Percentiles rank a stretch among this genome's conserved stretches.
Evolutionary conservation across 495 filamentous ascomycete species (phyloP).

Genomic region (Tuber indicum): DNA sequence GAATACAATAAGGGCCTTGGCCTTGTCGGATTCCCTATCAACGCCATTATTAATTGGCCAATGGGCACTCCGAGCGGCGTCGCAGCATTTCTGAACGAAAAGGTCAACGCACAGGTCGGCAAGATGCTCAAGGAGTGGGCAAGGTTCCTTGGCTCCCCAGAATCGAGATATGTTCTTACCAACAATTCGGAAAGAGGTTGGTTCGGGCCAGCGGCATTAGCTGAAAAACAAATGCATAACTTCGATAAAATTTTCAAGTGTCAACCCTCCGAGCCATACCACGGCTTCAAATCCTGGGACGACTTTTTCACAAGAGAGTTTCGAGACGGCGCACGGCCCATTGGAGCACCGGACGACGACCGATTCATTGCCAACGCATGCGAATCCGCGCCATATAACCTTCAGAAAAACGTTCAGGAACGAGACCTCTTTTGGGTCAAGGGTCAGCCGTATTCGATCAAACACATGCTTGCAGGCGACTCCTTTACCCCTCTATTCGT

Average conservation of each 20-base stretch:
- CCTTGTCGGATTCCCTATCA: conserved; percentile 62
- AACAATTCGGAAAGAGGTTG: conserved; percentile 49
- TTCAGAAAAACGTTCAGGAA: conserved; percentile 44
- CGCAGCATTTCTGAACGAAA: conserved; percentile 47
- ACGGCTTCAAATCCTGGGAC: conserved; percentile 68
- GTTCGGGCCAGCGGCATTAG: conserved; percentile 49
- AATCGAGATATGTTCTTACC: conserved; percentile 55
- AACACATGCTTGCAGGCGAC: conserved; percentile 58
- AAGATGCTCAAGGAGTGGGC: conserved; percentile 65
- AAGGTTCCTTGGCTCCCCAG: conserved; percentile 52
- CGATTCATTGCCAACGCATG: conserved; percentile 59
- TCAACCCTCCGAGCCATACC: conserved; percentile 48
- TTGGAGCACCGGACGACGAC: conserved; percentile 52
- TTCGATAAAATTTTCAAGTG: conserved; percentile 53
- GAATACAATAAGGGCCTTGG: conserved; percentile 48
- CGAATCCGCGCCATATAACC: conserved; percentile 55
- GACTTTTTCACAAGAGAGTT: conserved; percentile 66
- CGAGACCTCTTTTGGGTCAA: conserved; percentile 64
- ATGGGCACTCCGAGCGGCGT: conserved; percentile 61
- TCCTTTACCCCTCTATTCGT: conserved; percentile 51
- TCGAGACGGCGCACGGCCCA: conserved; percentile 51
- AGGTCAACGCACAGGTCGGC: conserved; percentile 63
- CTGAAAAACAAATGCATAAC: conserved; percentile 43
- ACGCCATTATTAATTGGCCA: conserved; percentile 64
- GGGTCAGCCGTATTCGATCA: conserved; percentile 57